Percentiles rank a stretch among this genome's conserved stretches.
phyloP scores from a whole-genome alignment of 441 rosid genomes.

The Erysimum cheiri region DNA sequence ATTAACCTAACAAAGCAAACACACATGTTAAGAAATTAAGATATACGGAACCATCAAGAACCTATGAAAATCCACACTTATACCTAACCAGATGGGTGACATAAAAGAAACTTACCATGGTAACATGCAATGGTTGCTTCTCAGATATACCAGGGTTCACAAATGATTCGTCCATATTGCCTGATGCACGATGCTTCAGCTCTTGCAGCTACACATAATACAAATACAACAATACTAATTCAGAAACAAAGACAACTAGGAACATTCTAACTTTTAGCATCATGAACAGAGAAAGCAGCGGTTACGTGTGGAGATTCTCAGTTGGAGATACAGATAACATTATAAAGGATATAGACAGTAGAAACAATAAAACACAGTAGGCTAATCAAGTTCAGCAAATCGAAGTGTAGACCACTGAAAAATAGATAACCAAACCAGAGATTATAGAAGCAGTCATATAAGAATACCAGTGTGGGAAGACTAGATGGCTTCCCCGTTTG shows the following conservation, averaged over 20 bases:
- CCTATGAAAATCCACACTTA: constrained; percentile 3
- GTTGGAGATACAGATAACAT: not conserved
- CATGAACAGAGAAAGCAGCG: not conserved
- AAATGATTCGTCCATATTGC: constrained; percentile 68
- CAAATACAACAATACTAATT: constrained; percentile 13
- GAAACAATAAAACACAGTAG: not conserved
- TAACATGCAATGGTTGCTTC: constrained; percentile 93
- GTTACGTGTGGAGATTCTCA: not conserved
- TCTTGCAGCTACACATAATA: constrained; percentile 77
- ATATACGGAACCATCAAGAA: constrained; percentile 7
- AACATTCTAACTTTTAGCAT: not conserved
- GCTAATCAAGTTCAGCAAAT: not conserved
- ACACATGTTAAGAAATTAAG: not conserved
- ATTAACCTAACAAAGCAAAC: constrained; percentile 66
- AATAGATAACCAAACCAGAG: constrained; percentile 2
- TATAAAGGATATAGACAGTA: not conserved
- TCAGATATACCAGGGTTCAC: constrained; percentile 87
- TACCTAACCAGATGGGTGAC: constrained; percentile 10
- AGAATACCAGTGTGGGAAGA: constrained; percentile 84
- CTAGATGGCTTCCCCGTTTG: constrained; percentile 76
- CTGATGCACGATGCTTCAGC: constrained; percentile 85
- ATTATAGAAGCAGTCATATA: not conserved
- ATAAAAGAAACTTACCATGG: constrained; percentile 63
- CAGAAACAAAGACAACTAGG: constrained; percentile 6
- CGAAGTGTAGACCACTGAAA: not conserved